These are phyloP conservation scores for Colletotrichum tabaci DNA, from an alignment of 2,329 filamentous ascomycete genomes.

Conservation along the genomic window DNA sequence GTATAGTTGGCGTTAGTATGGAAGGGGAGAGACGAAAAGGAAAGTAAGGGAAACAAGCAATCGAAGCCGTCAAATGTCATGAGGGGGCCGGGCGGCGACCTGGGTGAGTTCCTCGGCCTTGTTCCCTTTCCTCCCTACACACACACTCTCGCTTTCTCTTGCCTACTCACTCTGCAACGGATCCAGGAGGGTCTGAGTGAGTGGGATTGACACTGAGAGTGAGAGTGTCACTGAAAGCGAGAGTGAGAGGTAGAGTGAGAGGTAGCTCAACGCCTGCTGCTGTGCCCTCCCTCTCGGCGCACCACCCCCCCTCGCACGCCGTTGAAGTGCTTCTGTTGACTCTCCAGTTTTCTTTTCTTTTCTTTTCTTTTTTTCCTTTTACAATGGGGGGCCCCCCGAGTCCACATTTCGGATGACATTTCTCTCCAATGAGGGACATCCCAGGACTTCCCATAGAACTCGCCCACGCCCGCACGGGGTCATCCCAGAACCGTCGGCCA, in stretches of 20 bases:
- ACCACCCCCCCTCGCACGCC: background rate
- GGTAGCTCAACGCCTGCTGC: background rate
- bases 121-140: background rate
- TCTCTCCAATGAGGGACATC: constrained; percentile 22
- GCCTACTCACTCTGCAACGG: background rate
- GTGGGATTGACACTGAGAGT: no score
- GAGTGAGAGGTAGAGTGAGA: no score
- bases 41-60: background rate
- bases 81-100: background rate
- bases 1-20: background rate
- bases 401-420: constrained; percentile 19
- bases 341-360: no score
- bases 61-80: constrained; percentile 5
- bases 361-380: background rate
- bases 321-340: background rate
- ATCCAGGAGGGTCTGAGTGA: background rate
- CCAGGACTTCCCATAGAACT: background rate
- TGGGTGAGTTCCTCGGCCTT: background rate
- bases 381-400: background rate
- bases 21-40: background rate
- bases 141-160: background rate
- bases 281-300: background rate
- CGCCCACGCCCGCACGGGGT: background rate
- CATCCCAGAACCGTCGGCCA: constrained; percentile 14
- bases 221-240: no score